Base-by-base conservation (phyloP, 2,329 filamentous ascomycete species). In the Zasmidium angulare region DNA sequence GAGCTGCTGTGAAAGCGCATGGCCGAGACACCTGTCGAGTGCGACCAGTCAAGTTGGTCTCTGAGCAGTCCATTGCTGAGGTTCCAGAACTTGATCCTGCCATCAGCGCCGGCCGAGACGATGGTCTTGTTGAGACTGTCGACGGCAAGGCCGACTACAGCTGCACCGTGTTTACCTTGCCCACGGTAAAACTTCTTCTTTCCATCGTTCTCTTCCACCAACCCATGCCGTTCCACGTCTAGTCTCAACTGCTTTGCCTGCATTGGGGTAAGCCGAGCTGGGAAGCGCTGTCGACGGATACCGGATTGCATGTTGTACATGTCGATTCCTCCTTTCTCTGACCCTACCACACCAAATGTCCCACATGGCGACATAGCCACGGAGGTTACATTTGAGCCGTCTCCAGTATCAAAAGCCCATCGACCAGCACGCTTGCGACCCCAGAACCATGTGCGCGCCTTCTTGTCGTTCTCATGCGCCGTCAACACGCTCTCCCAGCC, bases 231-330 rank as follows among this genome's bases (percentile, higher is more conserved):
- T 24, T 64, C 62, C 22, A 86, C 49, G 3, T 87, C 82, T 66
- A 88, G 77, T 71, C 88, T 90, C 51, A 93, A 74, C 71, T 90
- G 89, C 66, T 89, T 87, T 1, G 90, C 89, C 76, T 96, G 91
- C 0, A 86, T 85, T 1, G 89, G 89, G 0, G 89, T 93, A 49
- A 96, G 76, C 48, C 84, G 85, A 9, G 91, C 87, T 0, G 95
- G 95, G 74, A 96, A 99, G 19, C 89, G 86, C 70, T 96, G 91
- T 59, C 93, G 87, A 74, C 96, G 91, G 20, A 88, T 81, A 48
- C 95, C 95, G 48, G 95, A 98, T 74, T 99, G 95, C 59, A 99
- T 80, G 73, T 99, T 99, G 83, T 90, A 98, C 89, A 96, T 93
- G 74, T 97, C 92, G 57, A 99, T 87, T 31, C 86, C 85, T 46